These are phyloP conservation scores for Yamadazyma sp. DNA, from an alignment of 1,139 yeast genomes.

Conservation along the genomic window DNA sequence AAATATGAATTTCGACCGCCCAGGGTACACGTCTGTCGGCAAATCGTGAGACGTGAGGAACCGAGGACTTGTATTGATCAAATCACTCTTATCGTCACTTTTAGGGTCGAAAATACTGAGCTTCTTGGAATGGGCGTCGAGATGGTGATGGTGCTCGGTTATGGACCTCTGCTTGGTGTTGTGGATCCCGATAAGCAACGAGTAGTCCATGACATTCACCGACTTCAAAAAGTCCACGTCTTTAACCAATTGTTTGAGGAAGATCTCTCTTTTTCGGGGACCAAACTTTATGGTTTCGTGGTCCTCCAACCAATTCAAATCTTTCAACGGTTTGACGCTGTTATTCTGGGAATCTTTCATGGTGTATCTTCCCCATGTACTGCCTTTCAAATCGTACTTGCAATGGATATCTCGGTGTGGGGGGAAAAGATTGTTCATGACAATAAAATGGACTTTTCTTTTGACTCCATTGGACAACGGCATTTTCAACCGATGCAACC, in stretches of 20 bases:
- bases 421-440: slow-evolving; percentile 96
- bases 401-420: slow-evolving; percentile 86
- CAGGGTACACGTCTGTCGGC: slow-evolving; percentile 48
- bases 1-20: slow-evolving; percentile 55
- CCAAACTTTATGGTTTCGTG: slow-evolving; percentile 69
- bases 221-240: slow-evolving; percentile 75
- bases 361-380: slow-evolving; percentile 80
- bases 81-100: slow-evolving; percentile 38
- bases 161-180: slow-evolving; percentile 60
- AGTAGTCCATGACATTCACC: slow-evolving; percentile 93
- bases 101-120: slow-evolving; percentile 52
- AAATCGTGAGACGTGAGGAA: slow-evolving; percentile 44
- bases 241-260: slow-evolving; percentile 66
- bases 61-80: slow-evolving; percentile 50
- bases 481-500: slow-evolving; percentile 90
- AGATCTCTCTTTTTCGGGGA: slow-evolving; percentile 57
- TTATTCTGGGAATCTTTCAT: slow-evolving; percentile 28
- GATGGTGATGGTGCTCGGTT: slow-evolving; percentile 8
- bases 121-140: slow-evolving; percentile 34
- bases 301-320: slow-evolving; percentile 79
- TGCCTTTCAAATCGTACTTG: slow-evolving; percentile 91
- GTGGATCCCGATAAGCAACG: slow-evolving; percentile 83
- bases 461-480: slow-evolving; percentile 62
- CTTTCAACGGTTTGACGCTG: slow-evolving; percentile 60
- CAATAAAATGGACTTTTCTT: slow-evolving; percentile 81